Evolutionary conservation across 2,329 filamentous ascomycete species (phyloP).

Genomic region (Aspergillus tanneri): DNA sequence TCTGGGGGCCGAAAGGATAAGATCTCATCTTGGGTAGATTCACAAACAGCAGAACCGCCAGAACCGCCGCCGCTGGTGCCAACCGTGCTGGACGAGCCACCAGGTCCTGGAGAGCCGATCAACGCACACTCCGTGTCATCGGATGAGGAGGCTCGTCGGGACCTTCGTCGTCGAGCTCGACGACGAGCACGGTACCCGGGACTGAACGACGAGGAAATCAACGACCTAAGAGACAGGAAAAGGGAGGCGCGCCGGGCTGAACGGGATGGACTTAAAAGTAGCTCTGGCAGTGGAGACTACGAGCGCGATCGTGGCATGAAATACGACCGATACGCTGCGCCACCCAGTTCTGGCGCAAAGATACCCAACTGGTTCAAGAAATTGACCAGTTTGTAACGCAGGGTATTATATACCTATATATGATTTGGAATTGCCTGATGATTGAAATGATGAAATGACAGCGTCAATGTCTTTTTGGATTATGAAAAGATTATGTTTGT

Average conservation of each 20-base stretch:
- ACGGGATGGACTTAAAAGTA: slow-evolving; percentile 38
- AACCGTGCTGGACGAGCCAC: slow-evolving; percentile 46
- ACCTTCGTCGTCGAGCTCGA: slow-evolving; percentile 39
- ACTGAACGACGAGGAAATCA: slow-evolving; percentile 41
- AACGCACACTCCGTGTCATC: slow-evolving; percentile 41
- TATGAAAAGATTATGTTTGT: not conserved
- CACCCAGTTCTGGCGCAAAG: slow-evolving; percentile 32
- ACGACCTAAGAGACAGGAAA: slow-evolving; percentile 36
- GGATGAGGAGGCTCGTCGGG: slow-evolving; percentile 43
- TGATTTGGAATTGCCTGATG: slow-evolving; percentile 4
- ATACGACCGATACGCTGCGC: slow-evolving; percentile 30
- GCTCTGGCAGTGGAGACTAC: slow-evolving; percentile 42
- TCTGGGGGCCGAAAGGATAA: slow-evolving; percentile 46
- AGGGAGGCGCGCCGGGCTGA: slow-evolving; percentile 33
- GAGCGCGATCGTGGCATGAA: slow-evolving; percentile 38
- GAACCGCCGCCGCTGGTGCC: slow-evolving; percentile 48
- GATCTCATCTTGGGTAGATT: slow-evolving; percentile 52
- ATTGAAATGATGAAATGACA: slow-evolving; percentile 15
- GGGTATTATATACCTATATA: not conserved
- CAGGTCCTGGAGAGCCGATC: slow-evolving; percentile 26
- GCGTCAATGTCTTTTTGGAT: not conserved
- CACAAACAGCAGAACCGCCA: slow-evolving; percentile 48
- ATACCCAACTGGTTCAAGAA: slow-evolving; percentile 47
- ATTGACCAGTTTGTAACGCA: slow-evolving; percentile 35
- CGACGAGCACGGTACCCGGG: slow-evolving; percentile 43